A percentile compares a stretch with the other conserved stretches of the same genome.
These are phyloP conservation scores for Fusarium sp. DNA, from an alignment of 2,329 filamentous ascomycete genomes.

Conservation along the genomic window DNA sequence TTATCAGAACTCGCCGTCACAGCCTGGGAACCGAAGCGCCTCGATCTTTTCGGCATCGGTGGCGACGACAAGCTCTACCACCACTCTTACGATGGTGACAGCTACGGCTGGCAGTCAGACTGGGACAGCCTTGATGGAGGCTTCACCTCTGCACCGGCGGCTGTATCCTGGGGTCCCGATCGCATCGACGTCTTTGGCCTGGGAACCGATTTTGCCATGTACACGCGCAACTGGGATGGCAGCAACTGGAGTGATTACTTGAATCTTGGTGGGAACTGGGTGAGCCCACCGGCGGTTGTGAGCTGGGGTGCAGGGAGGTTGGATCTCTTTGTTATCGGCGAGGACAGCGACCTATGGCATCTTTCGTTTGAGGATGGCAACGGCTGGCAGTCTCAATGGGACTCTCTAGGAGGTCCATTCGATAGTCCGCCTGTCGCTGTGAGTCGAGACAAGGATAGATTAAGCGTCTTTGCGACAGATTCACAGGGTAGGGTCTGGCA, in stretches of 20 bases:
- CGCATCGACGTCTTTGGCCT: slow-evolving; percentile 43
- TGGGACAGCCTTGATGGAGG: slow-evolving; percentile 32
- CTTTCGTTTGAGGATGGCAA: slow-evolving; percentile 40
- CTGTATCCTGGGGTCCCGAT: slow-evolving; percentile 42
- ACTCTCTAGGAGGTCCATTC: neutral
- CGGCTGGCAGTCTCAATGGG: slow-evolving; percentile 35
- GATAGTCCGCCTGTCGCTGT: neutral
- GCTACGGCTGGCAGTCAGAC: neutral
- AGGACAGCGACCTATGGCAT: slow-evolving; percentile 45
- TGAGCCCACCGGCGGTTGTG: slow-evolving; percentile 42
- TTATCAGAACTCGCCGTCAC: slow-evolving; percentile 1
- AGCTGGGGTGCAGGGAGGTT: slow-evolving; percentile 44
- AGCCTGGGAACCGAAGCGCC: neutral
- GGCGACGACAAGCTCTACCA: neutral
- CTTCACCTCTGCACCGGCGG: slow-evolving; percentile 30
- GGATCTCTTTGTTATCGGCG: slow-evolving; percentile 48
- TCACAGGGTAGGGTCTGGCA: neutral
- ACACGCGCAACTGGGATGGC: slow-evolving; percentile 39
- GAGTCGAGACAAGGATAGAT: neutral
- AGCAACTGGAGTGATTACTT: slow-evolving; percentile 36
- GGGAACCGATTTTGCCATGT: slow-evolving; percentile 36
- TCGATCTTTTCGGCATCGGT: neutral
- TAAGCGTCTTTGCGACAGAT: neutral
- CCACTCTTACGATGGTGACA: neutral
- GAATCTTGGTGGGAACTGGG: slow-evolving; percentile 43